phyloP scores from a whole-genome alignment of 805 yeast species.

The Zygotorulaspora danielsina region DNA sequence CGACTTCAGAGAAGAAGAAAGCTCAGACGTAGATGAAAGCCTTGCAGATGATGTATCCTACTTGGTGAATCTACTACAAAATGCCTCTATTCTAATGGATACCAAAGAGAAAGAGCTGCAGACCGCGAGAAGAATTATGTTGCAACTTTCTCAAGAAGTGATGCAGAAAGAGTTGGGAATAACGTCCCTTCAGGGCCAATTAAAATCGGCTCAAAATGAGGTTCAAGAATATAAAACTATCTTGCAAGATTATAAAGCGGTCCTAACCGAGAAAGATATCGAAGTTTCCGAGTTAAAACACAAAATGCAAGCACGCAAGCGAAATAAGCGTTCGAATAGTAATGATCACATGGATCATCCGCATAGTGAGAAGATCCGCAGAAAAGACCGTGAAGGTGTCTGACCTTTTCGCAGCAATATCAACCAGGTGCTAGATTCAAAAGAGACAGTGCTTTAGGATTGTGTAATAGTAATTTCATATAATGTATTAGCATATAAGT shows the following conservation, averaged over 20 bases:
- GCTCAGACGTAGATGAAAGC: too few species aligned
- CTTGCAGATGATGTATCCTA: conserved; percentile 1
- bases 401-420: neutral
- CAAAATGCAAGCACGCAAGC: neutral
- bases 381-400: neutral
- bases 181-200: conserved; percentile 20
- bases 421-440: too few species aligned
- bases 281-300: conserved; percentile 4
- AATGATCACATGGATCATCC: neutral
- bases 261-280: conserved; percentile 10
- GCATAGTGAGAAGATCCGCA: neutral
- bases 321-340: neutral
- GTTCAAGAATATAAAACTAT: conserved; percentile 2
- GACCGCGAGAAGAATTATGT: conserved; percentile 14
- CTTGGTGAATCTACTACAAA: conserved; percentile 3
- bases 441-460: too few species aligned
- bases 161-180: conserved; percentile 21
- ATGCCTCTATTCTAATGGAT: conserved; percentile 11
- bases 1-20: neutral
- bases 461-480: too few species aligned
- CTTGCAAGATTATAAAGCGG: conserved; percentile 6
- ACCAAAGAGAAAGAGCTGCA: conserved; percentile 15
- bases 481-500: too few species aligned
- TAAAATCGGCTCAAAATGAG: conserved; percentile 6
- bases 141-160: conserved; percentile 16